Conservation (phyloP, 495 filamentous ascomycete species). For the Aspergillus asperescens region DNA sequence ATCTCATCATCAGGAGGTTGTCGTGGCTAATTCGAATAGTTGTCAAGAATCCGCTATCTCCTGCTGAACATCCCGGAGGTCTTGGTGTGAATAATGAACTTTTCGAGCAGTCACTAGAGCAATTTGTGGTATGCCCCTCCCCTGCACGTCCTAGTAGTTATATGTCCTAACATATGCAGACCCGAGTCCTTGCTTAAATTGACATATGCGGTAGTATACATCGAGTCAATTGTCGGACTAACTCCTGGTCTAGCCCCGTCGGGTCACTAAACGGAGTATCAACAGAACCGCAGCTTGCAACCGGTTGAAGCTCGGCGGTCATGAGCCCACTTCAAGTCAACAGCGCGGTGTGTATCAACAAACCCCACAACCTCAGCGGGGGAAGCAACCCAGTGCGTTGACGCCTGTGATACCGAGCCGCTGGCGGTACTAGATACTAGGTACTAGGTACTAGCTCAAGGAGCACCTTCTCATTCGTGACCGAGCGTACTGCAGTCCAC, state of each 20-base stretch:
- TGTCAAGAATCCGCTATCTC: constrained; percentile 89
- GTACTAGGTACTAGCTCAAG: neutral
- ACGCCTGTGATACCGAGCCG: neutral
- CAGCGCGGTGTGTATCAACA: neutral
- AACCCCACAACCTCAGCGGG: neutral
- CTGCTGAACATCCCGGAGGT: constrained; percentile 81
- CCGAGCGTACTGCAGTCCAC: too few species aligned
- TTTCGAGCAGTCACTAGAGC: constrained; percentile 86
- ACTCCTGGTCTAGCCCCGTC: neutral
- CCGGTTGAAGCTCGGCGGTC: neutral
- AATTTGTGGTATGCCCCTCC: constrained; percentile 58
- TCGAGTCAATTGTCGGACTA: neutral
- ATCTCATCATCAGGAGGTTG: neutral
- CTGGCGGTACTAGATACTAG: too few species aligned
- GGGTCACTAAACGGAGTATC: neutral
- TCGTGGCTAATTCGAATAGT: constrained; percentile 45
- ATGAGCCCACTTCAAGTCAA: neutral
- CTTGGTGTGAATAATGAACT: constrained; percentile 89
- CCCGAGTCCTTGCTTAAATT: constrained; percentile 33
- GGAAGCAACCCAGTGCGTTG: neutral
- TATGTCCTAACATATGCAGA: constrained; percentile 30
- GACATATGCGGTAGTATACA: neutral
- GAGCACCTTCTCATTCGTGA: neutral
- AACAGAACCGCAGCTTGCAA: neutral
- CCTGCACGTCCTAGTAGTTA: constrained; percentile 4